These are phyloP conservation scores for Nicotiana obtusifolia DNA, from an alignment of 257 asterid genomes.

Conservation along the genomic window DNA sequence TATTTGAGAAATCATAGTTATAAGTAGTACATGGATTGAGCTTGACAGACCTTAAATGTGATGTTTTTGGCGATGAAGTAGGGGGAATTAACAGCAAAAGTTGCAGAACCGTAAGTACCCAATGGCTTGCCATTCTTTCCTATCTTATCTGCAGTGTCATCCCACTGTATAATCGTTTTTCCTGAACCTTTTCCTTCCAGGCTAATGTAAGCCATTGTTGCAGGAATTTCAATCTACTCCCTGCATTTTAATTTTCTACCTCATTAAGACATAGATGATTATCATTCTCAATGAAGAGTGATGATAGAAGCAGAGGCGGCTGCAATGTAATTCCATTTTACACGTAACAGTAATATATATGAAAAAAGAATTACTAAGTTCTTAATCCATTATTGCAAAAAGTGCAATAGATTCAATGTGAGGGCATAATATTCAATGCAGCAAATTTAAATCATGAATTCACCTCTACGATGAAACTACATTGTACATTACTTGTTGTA, in stretches of 20 bases:
- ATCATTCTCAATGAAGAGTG: no score
- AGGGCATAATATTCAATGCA: no score
- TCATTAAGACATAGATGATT: background rate
- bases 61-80: constrained; percentile 75
- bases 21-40: background rate
- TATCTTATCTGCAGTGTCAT: constrained; percentile 58
- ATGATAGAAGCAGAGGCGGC: no score
- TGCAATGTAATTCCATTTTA: no score
- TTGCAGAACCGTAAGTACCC: constrained; percentile 88
- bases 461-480: no score
- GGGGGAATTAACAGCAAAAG: constrained; percentile 83
- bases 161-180: constrained; percentile 65
- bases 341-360: no score
- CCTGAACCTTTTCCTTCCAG: constrained; percentile 53
- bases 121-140: constrained; percentile 46
- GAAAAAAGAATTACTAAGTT: no score
- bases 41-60: constrained; percentile 59
- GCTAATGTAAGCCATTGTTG: constrained; percentile 65
- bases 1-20: background rate
- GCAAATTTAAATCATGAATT: no score
- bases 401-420: no score
- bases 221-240: constrained; percentile 83
- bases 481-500: constrained; percentile 47
- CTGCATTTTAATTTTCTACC: constrained; percentile 21
- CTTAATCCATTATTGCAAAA: background rate